Conservation (phyloP, 2,329 filamentous ascomycete genomes). For the Epichloe baconii region DNA sequence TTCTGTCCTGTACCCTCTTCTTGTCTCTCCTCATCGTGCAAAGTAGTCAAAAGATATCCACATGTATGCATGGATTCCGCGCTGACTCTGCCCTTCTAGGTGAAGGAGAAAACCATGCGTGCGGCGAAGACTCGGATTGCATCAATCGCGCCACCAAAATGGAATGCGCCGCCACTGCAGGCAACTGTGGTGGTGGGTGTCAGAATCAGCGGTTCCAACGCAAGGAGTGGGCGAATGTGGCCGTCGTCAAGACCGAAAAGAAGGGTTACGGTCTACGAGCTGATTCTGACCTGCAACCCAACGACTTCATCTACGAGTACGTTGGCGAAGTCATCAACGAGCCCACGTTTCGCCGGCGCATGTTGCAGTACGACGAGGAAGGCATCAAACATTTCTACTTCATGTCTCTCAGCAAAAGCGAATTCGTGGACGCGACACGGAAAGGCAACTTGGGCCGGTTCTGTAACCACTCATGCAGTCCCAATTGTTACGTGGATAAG, state of each 20-base stretch:
- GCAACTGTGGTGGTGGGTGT: constrained; percentile 76
- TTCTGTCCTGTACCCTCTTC: not conserved
- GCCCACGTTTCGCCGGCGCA: constrained; percentile 73
- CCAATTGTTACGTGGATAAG: constrained; percentile 98
- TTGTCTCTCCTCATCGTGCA: not conserved
- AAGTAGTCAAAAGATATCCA: not conserved
- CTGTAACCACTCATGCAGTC: constrained; percentile 98
- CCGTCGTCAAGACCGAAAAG: constrained; percentile 95
- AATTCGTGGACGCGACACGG: constrained; percentile 96
- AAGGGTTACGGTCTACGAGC: constrained; percentile 89
- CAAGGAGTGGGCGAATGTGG: constrained; percentile 78
- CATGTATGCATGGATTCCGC: too few species aligned
- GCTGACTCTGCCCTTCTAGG: constrained; percentile 23
- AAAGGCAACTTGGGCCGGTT: constrained; percentile 93
- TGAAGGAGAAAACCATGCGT: constrained; percentile 63
- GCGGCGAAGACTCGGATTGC: constrained; percentile 92
- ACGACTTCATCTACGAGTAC: constrained; percentile 96
- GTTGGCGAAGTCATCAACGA: constrained; percentile 98
- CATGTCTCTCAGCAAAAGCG: constrained; percentile 93
- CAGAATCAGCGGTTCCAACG: constrained; percentile 92
- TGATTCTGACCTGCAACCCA: constrained; percentile 59
- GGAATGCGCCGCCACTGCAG: constrained; percentile 69
- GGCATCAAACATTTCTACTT: constrained; percentile 99
- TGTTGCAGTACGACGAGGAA: constrained; percentile 86
- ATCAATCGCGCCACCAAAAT: constrained; percentile 98